Percentiles rank a stretch among this genome's conserved stretches.
Evolutionary conservation across 1,284 basidiomycete genomes (phyloP).

Genomic region (Meripilus lineatus): DNA sequence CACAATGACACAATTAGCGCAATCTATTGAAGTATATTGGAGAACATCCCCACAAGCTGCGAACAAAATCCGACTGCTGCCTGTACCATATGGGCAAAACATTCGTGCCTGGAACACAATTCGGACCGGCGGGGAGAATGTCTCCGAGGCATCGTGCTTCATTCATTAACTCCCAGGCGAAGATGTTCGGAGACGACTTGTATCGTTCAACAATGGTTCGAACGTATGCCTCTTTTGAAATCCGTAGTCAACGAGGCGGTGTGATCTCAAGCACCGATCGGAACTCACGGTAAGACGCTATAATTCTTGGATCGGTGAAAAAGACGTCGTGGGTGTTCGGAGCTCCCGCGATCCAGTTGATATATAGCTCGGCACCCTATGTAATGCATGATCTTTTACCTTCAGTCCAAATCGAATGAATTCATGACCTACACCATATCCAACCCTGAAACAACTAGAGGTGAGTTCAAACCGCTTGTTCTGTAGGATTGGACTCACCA

Average conservation of each 20-base stretch:
- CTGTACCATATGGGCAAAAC: slow-evolving; percentile 47
- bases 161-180: slow-evolving; percentile 58
- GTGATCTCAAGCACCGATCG: not conserved
- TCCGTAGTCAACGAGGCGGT: not conserved
- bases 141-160: slow-evolving; percentile 55
- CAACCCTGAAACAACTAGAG: slow-evolving; percentile 21
- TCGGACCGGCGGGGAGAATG: slow-evolving; percentile 32
- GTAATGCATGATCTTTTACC: not conserved
- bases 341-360: slow-evolving; percentile 45
- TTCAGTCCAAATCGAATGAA: not conserved
- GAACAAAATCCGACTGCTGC: slow-evolving; percentile 44
- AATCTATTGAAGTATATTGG: not conserved
- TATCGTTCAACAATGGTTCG: slow-evolving; percentile 50
- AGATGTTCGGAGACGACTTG: slow-evolving; percentile 46
- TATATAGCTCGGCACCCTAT: slow-evolving; percentile 42
- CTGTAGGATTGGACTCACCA: slow-evolving; percentile 37
- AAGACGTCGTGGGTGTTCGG: slow-evolving; percentile 46
- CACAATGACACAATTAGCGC: not conserved
- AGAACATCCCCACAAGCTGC: slow-evolving; percentile 37
- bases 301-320: slow-evolving; percentile 43
- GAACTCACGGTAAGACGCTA: slow-evolving; percentile 43
- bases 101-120: slow-evolving; percentile 42
- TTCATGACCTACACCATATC: slow-evolving; percentile 26
- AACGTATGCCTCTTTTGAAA: slow-evolving; percentile 32
- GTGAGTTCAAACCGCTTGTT: too few species aligned